These are phyloP conservation scores for Collariella sp. DNA, from an alignment of 495 filamentous ascomycete species.

Conservation along the genomic window DNA sequence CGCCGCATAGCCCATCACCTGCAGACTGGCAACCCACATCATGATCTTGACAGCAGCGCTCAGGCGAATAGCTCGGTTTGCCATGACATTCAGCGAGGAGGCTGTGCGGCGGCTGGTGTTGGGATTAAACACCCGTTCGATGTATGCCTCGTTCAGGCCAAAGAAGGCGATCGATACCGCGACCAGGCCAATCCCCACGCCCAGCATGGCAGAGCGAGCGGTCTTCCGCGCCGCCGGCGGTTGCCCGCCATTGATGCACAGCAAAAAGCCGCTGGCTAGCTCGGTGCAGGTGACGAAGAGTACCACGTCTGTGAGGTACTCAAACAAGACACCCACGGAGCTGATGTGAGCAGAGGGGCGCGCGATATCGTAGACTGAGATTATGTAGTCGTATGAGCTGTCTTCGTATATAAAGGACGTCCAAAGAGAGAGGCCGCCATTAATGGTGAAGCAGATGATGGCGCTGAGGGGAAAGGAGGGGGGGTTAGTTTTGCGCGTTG, in stretches of 20 bases:
- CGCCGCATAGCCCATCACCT: not conserved
- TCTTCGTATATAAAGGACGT: no score
- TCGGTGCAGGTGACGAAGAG: slow-evolving; percentile 19
- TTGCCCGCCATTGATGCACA: slow-evolving; percentile 2
- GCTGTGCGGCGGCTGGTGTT: not conserved
- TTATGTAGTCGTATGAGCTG: not conserved
- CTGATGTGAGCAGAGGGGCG: not conserved
- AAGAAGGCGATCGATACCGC: slow-evolving; percentile 3
- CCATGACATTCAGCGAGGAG: not conserved
- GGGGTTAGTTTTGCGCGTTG: not conserved
- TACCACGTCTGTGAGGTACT: slow-evolving; percentile 10
- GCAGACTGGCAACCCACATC: slow-evolving; percentile 15
- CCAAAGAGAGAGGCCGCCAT: not conserved
- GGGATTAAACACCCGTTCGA: not conserved
- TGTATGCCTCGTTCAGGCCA: not conserved
- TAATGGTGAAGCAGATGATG: not conserved
- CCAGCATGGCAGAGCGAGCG: slow-evolving; percentile 3
- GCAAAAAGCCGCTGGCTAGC: slow-evolving; percentile 16
- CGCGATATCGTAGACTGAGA: not conserved
- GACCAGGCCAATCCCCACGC: slow-evolving; percentile 3
- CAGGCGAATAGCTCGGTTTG: not conserved
- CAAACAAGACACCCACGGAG: not conserved
- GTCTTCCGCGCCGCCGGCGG: not conserved
- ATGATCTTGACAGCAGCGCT: slow-evolving; percentile 5
- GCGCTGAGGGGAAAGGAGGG: not conserved